phyloP scores from a whole-genome alignment of 139 green algal species.

The Klebsormidium nitens region DNA sequence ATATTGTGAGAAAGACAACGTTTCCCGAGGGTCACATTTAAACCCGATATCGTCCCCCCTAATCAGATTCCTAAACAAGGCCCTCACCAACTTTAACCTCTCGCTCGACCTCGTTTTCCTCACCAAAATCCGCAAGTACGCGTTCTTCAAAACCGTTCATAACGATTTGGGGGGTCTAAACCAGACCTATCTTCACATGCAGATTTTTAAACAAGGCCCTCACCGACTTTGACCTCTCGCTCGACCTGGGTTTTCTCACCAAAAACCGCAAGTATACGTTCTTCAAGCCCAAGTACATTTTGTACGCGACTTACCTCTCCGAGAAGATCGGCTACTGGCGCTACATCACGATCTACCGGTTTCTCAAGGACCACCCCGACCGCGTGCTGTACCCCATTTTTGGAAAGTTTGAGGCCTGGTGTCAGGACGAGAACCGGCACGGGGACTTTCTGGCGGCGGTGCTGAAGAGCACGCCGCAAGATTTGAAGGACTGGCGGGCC shows the following conservation, averaged over 20 bases:
- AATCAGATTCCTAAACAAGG: conserved; percentile 96
- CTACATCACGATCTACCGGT: conserved; percentile 92
- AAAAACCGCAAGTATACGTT: conserved; percentile 91
- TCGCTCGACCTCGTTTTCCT: conserved; percentile 96
- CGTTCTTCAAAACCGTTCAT: conserved; percentile 95
- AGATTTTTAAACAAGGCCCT: conserved; percentile 97
- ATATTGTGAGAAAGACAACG: no score
- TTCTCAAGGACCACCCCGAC: conserved; percentile 91
- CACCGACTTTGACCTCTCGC: conserved; percentile 86
- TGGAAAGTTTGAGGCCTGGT: conserved; percentile 99
- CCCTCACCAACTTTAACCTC: conserved; percentile 82
- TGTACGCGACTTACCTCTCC: conserved; percentile 97
- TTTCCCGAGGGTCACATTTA: no score
- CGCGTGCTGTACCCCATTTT: conserved; percentile 98
- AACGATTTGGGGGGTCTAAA: no score
- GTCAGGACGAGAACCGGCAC: conserved; percentile 73
- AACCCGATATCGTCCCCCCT: no score
- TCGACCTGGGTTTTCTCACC: conserved; percentile 99
- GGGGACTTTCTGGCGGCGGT: conserved; percentile 90
- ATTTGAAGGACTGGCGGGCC: conserved; percentile 68
- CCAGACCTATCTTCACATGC: not conserved
- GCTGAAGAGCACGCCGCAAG: conserved; percentile 81
- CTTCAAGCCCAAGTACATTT: conserved; percentile 99
- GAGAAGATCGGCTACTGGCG: conserved; percentile 98
- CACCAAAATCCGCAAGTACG: conserved; percentile 88